phyloP scores from a whole-genome alignment of 306 rosid genomes.

The Quercus alba region DNA sequence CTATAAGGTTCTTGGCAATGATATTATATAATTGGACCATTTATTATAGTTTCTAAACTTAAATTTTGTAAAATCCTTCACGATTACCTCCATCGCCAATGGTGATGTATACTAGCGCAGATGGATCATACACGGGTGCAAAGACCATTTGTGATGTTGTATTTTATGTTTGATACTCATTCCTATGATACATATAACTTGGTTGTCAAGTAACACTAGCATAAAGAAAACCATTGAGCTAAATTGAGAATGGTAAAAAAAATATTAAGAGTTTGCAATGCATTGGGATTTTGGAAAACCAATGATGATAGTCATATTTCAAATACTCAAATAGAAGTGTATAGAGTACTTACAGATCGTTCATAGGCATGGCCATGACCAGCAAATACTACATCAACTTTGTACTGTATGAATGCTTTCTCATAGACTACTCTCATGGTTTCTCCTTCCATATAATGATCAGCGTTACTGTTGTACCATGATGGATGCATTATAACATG shows the following conservation, averaged over 20 bases:
- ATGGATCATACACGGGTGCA: slow-evolving; percentile 41
- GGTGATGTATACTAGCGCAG: slow-evolving; percentile 54
- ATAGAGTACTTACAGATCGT: slow-evolving; percentile 40
- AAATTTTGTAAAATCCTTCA: slow-evolving; percentile 48
- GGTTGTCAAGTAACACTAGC: neutral
- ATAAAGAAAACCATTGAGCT: neutral
- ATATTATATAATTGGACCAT: too few relatives aligned
- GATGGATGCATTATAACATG: slow-evolving; percentile 44
- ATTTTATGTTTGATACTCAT: slow-evolving; percentile 49
- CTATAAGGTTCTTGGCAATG: too few relatives aligned
- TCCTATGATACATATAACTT: slow-evolving; percentile 26
- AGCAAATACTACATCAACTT: slow-evolving; percentile 51
- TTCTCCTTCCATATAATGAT: slow-evolving; percentile 65
- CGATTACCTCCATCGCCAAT: slow-evolving; percentile 60
- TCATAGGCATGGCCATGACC: slow-evolving; percentile 70
- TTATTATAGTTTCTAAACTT: neutral
- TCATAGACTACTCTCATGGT: slow-evolving; percentile 55
- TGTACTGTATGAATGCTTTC: slow-evolving; percentile 35
- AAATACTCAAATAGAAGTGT: neutral
- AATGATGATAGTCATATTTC: neutral
- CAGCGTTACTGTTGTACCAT: slow-evolving; percentile 52
- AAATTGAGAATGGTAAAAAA: too few relatives aligned
- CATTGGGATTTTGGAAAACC: too few relatives aligned
- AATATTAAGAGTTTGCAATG: too few relatives aligned
- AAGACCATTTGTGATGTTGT: slow-evolving; percentile 38